phyloP scores from a whole-genome alignment of 2,329 filamentous ascomycete genomes.

The Kalmusia sp. region DNA sequence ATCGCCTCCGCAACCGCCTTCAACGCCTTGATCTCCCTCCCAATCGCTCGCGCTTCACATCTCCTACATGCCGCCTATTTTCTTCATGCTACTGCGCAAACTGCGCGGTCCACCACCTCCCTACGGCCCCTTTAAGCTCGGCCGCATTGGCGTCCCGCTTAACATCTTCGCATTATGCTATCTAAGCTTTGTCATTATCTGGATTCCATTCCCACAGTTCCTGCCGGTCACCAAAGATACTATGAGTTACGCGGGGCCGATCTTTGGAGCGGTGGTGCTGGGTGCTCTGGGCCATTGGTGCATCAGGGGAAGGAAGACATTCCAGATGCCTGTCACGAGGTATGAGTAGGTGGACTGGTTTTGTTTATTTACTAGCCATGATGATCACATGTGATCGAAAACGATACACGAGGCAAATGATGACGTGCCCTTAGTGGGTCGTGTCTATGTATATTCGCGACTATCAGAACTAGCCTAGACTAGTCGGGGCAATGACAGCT shows the following conservation, averaged over 20 bases:
- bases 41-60: conserved; percentile 38
- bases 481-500: too few species aligned
- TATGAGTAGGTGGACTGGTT: too few species aligned
- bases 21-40: conserved; percentile 41
- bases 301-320: neutral
- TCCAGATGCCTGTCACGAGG: too few species aligned
- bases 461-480: too few species aligned
- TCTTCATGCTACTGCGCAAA: conserved; percentile 32
- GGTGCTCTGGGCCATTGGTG: neutral
- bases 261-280: conserved; percentile 32
- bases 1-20: conserved; percentile 45
- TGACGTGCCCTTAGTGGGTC: too few species aligned
- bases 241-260: conserved; percentile 42
- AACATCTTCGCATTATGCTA: conserved; percentile 36
- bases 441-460: too few species aligned
- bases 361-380: too few species aligned
- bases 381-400: too few species aligned
- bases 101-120: conserved; percentile 24
- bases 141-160: conserved; percentile 28
- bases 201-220: conserved; percentile 39
- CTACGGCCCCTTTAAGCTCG: conserved; percentile 38
- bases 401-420: too few species aligned
- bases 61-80: conserved; percentile 42
- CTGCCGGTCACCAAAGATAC: conserved; percentile 35
- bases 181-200: conserved; percentile 32